phyloP scores from a whole-genome alignment of 148 eudicot species.

The Camellia lanceoleosa region DNA sequence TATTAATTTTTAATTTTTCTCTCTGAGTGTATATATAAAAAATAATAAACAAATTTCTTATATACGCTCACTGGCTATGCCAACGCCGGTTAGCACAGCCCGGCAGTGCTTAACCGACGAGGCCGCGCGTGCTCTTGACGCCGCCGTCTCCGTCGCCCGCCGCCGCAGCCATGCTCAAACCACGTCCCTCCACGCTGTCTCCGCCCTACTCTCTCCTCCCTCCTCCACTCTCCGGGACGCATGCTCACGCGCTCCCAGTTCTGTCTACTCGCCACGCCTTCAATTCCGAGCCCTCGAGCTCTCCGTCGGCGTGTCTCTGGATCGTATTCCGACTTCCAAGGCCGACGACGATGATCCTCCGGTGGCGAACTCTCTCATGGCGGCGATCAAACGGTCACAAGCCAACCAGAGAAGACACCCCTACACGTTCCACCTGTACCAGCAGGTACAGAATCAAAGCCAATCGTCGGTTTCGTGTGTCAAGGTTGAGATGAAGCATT shows the following conservation, averaged over 20 bases:
- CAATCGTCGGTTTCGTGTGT: constrained; percentile 1
- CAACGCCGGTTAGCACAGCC: constrained; percentile 83
- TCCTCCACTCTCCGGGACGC: constrained; percentile 65
- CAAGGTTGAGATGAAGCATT: constrained; percentile 37
- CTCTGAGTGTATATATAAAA: too few relatives aligned
- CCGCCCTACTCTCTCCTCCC: constrained; percentile 62
- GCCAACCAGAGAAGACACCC: constrained; percentile 90
- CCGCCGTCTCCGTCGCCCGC: constrained; percentile 73
- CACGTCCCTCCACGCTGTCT: constrained; percentile 76
- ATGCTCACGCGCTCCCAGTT: constrained; percentile 51
- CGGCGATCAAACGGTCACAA: constrained; percentile 81
- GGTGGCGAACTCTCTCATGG: constrained; percentile 82
- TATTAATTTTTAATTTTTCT: too few relatives aligned
- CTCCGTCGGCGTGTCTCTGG: constrained; percentile 67
- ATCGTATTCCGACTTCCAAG: constrained; percentile 51
- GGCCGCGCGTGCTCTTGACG: constrained; percentile 66
- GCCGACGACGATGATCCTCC: constrained; percentile 50
- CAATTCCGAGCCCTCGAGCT: constrained; percentile 82
- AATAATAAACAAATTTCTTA: not conserved
- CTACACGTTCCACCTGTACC: constrained; percentile 59
- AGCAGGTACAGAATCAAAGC: constrained; percentile 22
- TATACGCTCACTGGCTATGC: constrained; percentile 58
- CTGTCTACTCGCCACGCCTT: constrained; percentile 56
- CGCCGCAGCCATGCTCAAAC: constrained; percentile 80
- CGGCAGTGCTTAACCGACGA: constrained; percentile 79